Percentiles rank a stretch among this genome's conserved stretches.
phyloP scores from a whole-genome alignment of 1,139 yeast genomes.

The Oligophagozyma castellii region DNA sequence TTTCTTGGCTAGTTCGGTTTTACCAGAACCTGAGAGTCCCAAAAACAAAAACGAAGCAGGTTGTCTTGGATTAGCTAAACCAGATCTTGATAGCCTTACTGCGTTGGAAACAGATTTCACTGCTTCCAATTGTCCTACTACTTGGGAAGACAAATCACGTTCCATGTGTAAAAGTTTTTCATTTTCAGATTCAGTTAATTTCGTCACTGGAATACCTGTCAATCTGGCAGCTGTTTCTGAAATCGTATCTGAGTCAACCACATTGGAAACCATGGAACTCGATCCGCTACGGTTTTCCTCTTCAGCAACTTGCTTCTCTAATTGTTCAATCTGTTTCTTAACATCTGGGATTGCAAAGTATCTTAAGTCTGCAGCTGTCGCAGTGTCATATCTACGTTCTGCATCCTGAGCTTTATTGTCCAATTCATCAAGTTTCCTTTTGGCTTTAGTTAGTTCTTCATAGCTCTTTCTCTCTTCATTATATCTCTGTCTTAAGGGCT shows the following conservation, averaged over 20 bases:
- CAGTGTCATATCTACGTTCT: constrained; percentile 90
- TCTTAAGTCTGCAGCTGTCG: constrained; percentile 88
- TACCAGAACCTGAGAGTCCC: constrained; percentile 96
- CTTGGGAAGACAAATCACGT: constrained; percentile 62
- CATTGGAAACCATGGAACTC: constrained; percentile 65
- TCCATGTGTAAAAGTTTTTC: constrained; percentile 91
- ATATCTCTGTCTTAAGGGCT: constrained; percentile 77
- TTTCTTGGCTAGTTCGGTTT: constrained; percentile 93
- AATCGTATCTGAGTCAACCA: constrained; percentile 85
- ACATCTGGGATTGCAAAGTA: constrained; percentile 96
- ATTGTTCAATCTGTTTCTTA: constrained; percentile 54
- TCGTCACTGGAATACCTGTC: constrained; percentile 97
- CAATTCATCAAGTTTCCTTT: constrained; percentile 82
- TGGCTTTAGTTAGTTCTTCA: constrained; percentile 76
- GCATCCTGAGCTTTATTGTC: constrained; percentile 92
- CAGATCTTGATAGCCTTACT: constrained; percentile 86
- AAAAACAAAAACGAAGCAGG: constrained; percentile 92
- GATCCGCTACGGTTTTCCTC: constrained; percentile 52
- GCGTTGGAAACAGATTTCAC: constrained; percentile 95
- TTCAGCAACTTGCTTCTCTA: constrained; percentile 66
- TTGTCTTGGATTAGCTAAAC: constrained; percentile 87
- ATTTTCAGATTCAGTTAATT: constrained; percentile 90
- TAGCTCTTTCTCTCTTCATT: constrained; percentile 84
- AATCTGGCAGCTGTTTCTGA: constrained; percentile 95
- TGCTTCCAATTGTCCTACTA: constrained; percentile 94